Percentiles rank a stretch among this genome's conserved stretches.
Evolutionary conservation across 2,329 filamentous ascomycete genomes (phyloP).

Genomic region (Colletotrichum godetiae): DNA sequence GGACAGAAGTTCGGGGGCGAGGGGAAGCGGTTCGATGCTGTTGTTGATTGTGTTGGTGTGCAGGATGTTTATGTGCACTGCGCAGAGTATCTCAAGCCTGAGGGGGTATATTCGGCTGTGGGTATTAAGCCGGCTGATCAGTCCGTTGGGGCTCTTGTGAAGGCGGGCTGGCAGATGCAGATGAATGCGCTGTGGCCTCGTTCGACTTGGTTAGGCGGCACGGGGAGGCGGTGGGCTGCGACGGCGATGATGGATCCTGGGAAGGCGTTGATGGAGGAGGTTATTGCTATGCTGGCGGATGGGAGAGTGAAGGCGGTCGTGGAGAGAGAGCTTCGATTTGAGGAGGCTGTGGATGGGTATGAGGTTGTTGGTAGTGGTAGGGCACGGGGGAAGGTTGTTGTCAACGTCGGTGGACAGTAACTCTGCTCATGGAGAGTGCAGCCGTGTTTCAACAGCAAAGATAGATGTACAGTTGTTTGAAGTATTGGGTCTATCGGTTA

Average conservation of each 20-base stretch:
- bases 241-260: conserved; percentile 49
- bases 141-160: conserved; percentile 43
- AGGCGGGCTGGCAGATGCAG: conserved; percentile 48
- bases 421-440: not conserved
- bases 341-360: conserved; percentile 50
- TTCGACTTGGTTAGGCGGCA: conserved; percentile 49
- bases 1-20: conserved; percentile 5
- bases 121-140: conserved; percentile 51
- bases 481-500: not conserved
- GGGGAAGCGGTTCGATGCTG: conserved; percentile 50
- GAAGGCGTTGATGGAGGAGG: conserved; percentile 44
- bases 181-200: conserved; percentile 52
- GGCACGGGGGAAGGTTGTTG: conserved; percentile 52
- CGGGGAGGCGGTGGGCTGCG: conserved; percentile 48
- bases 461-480: not conserved
- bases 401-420: conserved; percentile 43
- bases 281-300: conserved; percentile 46
- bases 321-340: conserved; percentile 51
- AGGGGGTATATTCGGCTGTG: conserved; percentile 53
- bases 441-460: no score
- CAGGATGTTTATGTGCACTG: conserved; percentile 57
- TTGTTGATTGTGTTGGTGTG: conserved; percentile 62
- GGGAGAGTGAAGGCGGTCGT: conserved; percentile 49
- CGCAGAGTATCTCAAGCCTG: conserved; percentile 50
- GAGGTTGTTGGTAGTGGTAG: conserved; percentile 46